Evolutionary conservation across 371 early-diverging fungal species (phyloP).

Genomic region (Haplosporangium sp.): DNA sequence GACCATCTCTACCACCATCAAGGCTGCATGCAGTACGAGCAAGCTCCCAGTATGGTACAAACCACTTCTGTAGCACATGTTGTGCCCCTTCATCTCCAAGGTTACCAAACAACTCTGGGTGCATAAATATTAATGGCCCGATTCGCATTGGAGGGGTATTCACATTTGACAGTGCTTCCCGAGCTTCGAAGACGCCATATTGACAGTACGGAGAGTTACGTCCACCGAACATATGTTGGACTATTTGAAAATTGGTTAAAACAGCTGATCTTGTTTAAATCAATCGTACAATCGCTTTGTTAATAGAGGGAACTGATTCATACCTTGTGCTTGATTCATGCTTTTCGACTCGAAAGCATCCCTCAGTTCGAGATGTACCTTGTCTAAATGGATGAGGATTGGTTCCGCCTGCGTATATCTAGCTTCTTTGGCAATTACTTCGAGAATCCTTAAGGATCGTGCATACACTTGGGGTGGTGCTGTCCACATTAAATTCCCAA

Average conservation of each 20-base stretch:
- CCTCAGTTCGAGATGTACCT: slow-evolving; percentile 35
- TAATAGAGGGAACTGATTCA: neutral
- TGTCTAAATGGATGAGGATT: slow-evolving; percentile 24
- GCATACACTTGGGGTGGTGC: slow-evolving; percentile 26
- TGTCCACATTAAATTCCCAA: slow-evolving; percentile 49
- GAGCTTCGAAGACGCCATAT: slow-evolving; percentile 29
- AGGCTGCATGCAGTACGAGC: slow-evolving; percentile 25
- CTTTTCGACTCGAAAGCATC: slow-evolving; percentile 15
- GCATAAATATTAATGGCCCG: slow-evolving; percentile 44
- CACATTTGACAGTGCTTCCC: slow-evolving; percentile 3
- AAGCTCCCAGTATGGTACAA: slow-evolving; percentile 43
- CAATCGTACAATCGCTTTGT: neutral
- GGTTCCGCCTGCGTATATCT: slow-evolving; percentile 21
- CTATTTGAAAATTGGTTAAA: slow-evolving; percentile 3
- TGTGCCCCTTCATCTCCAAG: slow-evolving; percentile 13
- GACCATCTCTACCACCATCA: slow-evolving; percentile 22
- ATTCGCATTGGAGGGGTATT: slow-evolving; percentile 41
- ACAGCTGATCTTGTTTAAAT: neutral
- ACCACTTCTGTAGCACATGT: slow-evolving; percentile 23
- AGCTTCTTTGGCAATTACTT: slow-evolving; percentile 34
- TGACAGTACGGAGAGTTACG: slow-evolving; percentile 35
- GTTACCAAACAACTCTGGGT: slow-evolving; percentile 23
- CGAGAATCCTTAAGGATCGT: slow-evolving; percentile 28
- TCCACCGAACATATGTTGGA: slow-evolving; percentile 41
- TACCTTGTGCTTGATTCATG: slow-evolving; percentile 15